Base-by-base conservation (phyloP, 1,284 basidiomycete species). In the Rhizoctonia solani region DNA sequence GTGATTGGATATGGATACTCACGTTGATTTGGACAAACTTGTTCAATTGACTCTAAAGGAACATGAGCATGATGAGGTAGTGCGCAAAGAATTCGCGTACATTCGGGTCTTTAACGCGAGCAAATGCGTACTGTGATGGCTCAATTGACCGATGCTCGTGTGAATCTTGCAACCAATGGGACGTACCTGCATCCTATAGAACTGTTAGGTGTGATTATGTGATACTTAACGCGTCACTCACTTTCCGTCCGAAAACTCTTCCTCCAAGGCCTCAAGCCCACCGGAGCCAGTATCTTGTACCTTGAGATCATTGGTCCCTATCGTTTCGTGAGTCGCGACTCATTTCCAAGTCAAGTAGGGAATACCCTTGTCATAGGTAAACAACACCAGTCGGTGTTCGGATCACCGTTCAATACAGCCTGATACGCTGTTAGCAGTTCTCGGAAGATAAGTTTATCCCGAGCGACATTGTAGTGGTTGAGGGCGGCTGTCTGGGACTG, bases 41-140 rank as follows among this genome's bases (percentile, higher is more conserved):
- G 68, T 89, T 84, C n/a, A 98, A 83, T 72, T 89, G 81, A 74
- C 87, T 91, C 88, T 95, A 74, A 11, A 59, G 3, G 42, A 41
- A 69, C 6, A 16, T 55, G 16, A 61, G 69, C 54, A 67, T 47
- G 53, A 52, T 44, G 39, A 54, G 3, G n/a, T 14, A 1, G 25
- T 14, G 1, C 4, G 52, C 14, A 34, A 16, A 56, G 54, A 39
- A 61, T 32, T 34, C n/a, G n/a, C 86, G 68, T 72, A 94, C 92
- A 75, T 90, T 93, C 44, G 90, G 87, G 77, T 98, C 96, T 69
- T 85, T 85, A 44, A 98, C 93, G 68, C 93, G 83, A 2, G 84
- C 87, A 74, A 98, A 97, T 9, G 93, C 96, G 75, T 96, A 99
- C 78, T 98, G 94, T 66, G 98, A 95, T 72, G 93, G 94, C 71